These are phyloP conservation scores for Fusarium austroafricanum DNA, from an alignment of 2,329 filamentous ascomycete genomes.

Conservation along the genomic window DNA sequence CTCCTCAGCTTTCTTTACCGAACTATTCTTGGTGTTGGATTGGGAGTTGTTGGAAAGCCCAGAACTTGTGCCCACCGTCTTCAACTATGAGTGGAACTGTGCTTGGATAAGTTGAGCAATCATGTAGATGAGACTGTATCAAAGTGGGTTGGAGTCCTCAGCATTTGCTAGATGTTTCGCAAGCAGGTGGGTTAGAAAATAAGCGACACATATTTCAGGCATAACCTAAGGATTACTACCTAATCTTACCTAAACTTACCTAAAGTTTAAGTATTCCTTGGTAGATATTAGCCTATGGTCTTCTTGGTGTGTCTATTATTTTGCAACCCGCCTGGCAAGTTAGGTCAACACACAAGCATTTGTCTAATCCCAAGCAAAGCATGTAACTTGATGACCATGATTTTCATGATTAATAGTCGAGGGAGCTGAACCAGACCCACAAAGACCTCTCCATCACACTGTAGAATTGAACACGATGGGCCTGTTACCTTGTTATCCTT, in stretches of 20 bases:
- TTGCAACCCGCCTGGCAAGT: no score
- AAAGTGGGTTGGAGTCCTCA: not conserved
- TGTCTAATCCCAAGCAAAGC: not conserved
- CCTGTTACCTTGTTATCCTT: constrained; percentile 8
- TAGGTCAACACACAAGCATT: not conserved
- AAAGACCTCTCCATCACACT: constrained; percentile 1
- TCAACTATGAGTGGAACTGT: not conserved
- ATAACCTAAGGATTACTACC: no score
- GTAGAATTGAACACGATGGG: not conserved
- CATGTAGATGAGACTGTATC: not conserved
- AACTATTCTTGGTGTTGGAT: not conserved
- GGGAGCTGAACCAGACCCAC: constrained; percentile 31
- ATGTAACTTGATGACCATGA: not conserved
- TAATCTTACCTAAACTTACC: no score
- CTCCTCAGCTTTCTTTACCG: not conserved
- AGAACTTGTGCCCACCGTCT: constrained; percentile 5
- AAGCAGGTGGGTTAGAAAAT: no score
- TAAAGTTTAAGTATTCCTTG: no score
- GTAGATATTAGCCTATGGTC: no score
- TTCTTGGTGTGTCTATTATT: no score
- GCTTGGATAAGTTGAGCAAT: not conserved
- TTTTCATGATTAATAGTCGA: not conserved
- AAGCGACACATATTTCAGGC: no score
- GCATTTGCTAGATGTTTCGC: not conserved
- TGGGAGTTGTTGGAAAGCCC: not conserved